Percentiles rank a stretch among this genome's conserved stretches.
Evolutionary conservation across 2,329 filamentous ascomycete species (phyloP).

Genomic region (Drechslerella coelobrocha): DNA sequence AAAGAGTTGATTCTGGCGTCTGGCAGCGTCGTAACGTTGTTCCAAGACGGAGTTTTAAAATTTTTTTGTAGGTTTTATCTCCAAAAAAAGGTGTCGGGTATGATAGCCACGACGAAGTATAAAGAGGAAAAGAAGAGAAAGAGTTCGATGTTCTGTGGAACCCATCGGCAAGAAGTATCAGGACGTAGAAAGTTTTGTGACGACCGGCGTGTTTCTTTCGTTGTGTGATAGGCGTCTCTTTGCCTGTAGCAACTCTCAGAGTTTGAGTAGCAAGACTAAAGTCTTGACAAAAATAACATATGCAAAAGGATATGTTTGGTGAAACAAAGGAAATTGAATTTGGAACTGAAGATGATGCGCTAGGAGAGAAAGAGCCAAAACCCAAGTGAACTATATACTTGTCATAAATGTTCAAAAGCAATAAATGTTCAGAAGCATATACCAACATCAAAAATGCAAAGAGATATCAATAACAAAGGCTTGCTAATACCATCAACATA

Average conservation of each 20-base stretch:
- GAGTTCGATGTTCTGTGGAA: constrained; percentile 38
- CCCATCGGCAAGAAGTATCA: constrained; percentile 43
- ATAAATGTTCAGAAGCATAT: constrained; percentile 33
- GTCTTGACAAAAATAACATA: constrained; percentile 18
- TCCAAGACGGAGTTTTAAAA: constrained; percentile 21
- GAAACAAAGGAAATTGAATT: constrained; percentile 46
- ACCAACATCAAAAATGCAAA: constrained; percentile 27
- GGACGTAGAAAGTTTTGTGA: constrained; percentile 50
- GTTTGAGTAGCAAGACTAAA: constrained; percentile 36
- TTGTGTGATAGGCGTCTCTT: constrained; percentile 36
- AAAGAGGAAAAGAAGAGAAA: constrained; percentile 20
- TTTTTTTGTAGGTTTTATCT: constrained; percentile 43
- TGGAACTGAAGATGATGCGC: constrained; percentile 10
- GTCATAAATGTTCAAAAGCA: constrained; percentile 31
- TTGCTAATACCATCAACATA: constrained; percentile 46
- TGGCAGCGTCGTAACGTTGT: constrained; percentile 26
- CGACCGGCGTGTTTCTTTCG: constrained; percentile 47
- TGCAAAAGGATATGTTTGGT: constrained; percentile 32
- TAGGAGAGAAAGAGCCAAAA: constrained; percentile 26
- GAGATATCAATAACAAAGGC: constrained; percentile 32
- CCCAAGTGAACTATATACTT: constrained; percentile 44
- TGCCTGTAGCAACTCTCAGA: constrained; percentile 31
- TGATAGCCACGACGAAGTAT: not conserved
- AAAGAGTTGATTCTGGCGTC: constrained; percentile 39
- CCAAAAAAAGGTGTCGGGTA: constrained; percentile 35